Evolutionary conservation across 2,329 filamentous ascomycete species (phyloP).

Genomic region (Epichloe gansuensis): DNA sequence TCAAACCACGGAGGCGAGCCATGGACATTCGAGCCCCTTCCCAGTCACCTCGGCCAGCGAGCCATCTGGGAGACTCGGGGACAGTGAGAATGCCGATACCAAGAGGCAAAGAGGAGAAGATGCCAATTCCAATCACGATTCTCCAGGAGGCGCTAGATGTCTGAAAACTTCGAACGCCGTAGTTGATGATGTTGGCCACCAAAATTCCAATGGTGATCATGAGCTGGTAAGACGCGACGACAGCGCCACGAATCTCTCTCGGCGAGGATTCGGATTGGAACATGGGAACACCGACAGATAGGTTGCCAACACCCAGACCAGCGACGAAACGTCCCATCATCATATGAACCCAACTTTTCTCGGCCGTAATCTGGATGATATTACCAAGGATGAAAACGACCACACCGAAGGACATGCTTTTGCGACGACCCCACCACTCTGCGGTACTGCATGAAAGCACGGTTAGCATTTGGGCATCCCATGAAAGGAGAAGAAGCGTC

Average conservation of each 20-base stretch:
- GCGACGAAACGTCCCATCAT: constrained; percentile 53
- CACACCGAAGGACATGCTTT: constrained; percentile 39
- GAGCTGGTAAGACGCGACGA: constrained; percentile 60
- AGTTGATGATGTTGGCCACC: constrained; percentile 41
- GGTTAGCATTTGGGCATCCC: not conserved
- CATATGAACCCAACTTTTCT: constrained; percentile 48
- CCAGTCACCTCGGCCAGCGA: constrained; percentile 34
- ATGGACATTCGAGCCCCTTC: constrained; percentile 37
- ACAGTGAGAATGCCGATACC: constrained; percentile 39
- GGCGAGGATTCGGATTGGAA: constrained; percentile 54
- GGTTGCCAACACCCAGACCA: constrained; percentile 53
- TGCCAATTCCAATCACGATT: constrained; percentile 45
- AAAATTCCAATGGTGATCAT: constrained; percentile 62
- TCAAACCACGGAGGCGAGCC: constrained; percentile 38
- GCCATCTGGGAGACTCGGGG: constrained; percentile 45
- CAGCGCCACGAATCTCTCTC: constrained; percentile 47
- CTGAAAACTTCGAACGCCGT: constrained; percentile 31
- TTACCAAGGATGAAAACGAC: constrained; percentile 51
- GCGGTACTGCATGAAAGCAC: constrained; percentile 25
- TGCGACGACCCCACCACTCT: constrained; percentile 44
- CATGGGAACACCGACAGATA: constrained; percentile 54
- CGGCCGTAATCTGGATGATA: constrained; percentile 50
- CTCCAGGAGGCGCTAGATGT: constrained; percentile 41
- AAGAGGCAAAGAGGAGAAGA: constrained; percentile 38
- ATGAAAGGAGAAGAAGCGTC: not conserved